Base-by-base conservation (phyloP, 1,284 basidiomycete species). In the Thecaphora thlaspeos region DNA sequence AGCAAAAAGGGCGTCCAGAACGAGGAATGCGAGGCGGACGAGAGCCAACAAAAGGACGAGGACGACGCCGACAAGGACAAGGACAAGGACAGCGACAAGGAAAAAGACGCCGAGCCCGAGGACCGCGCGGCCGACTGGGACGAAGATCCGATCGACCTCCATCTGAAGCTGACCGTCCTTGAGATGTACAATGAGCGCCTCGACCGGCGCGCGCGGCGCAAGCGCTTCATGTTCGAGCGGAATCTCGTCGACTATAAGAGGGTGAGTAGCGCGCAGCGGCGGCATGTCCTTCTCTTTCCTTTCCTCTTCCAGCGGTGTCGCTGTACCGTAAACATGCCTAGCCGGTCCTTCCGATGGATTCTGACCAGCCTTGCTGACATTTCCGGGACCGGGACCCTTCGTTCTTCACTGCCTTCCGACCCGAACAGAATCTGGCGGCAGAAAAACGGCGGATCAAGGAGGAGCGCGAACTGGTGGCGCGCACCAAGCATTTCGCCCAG, bases 161-260 rank as follows among this genome's bases (percentile, higher is more conserved):
- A 85, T 24, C 88, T 96, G 80, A 98, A 98, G 81, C 81, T 96
- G 30, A 86, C 89, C 0, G 79, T 97, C 51, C 81, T 97, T 61
- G 89, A 95, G 75, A 92, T 93, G 82, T 98, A 97, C 81, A 86
- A 86, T 70, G 90, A 91, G 61, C 86, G 89, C 48, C 83, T 97
- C n/a, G 89, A 92, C 62, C 91, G 89, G 79, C 84, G 94, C 32
- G 81, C 87, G 55, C 88, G 91, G 73, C 85, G 84, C 39, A 98
- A 97, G 80, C 85, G 86, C n/a, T 80, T 97, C 55, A 89, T 98
- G 77, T 94, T 93, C 74, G 89, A 97, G 73, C 83, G 94, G 46
- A 91, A 91, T 2, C 79, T 98, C 54, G 82, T 95, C 41, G 92
- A 96, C 72, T 91, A 94, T 78, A 95, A 93, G 79, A 90, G 90